Evolutionary conservation across 192 early-diverging fungal genomes (phyloP), one percentile per base, ranked within the genome.

Genomic region (Linnemannia elongata): DNA sequence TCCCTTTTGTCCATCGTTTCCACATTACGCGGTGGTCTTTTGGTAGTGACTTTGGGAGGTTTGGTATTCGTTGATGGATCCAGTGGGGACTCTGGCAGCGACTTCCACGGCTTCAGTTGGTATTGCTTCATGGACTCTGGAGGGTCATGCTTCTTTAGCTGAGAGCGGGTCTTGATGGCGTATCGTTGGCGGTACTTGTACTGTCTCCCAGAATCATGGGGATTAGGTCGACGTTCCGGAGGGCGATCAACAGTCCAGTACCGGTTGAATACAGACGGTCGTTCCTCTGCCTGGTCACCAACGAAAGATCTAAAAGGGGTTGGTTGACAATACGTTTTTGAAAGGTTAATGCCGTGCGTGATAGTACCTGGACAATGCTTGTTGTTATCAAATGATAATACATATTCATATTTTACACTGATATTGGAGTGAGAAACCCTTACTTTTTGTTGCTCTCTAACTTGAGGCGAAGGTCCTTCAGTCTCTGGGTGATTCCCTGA

Each of bases 121-220:
- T 70, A 36, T 24, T 78, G 63, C 76, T 71, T 69, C 44, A 69
- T 44, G 13, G 41, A 54, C 24, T 70, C 68, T 9, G 76, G 76
- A 20, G 44, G 44, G 17, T 70, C 76, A 38, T 78, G 68, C 33
- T 71, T 17, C 13, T 30, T 70, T 2, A 70, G 6, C 7, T 68
- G 76, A 4, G 76, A 69, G 12, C 76, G 63, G 4, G 68, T 78
- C 63, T 78, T 78, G 63, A 78, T 27, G 10, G 76, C 41, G 68
- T 49, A 78, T 42, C 44, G 76, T 33, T 78, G 13, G 9, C 68
- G 76, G 27, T 70, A 36, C 68, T 71, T 78, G 68, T 54, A 70
- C 13, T 5, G 6, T 52, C 68, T 69, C 38, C 68, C 68, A 52
- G 76, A 78, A 17, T 36, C 68, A 42, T 70, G 76, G 69, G 68